Evolutionary conservation across 208 protist genomes (phyloP), one percentile per base, ranked within the genome.

Genomic region (Trypanosoma avium): DNA sequence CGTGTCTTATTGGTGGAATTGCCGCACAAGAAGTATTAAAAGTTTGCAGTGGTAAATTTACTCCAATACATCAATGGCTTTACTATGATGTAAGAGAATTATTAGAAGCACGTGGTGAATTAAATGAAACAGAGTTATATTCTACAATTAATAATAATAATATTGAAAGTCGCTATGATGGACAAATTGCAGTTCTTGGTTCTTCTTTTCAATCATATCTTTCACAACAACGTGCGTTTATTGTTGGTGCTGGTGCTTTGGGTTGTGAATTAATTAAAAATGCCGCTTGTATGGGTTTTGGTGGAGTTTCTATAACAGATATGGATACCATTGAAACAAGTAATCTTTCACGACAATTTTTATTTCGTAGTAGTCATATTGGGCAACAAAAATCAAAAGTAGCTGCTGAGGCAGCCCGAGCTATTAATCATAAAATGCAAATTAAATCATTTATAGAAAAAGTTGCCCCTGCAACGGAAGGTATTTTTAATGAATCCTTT

Each of bases 321-420:
- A 99, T 99, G 97, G 99, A 99, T 74, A 92, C 72, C 0, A 99
- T 99, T 74, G 99, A 99, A 73, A 98, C 97, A 82, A 99, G 95
- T 49, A 99, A 99, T 79, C 83, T 99, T 9, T 99, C 97, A 30
- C 79, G 99, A 36, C 99, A 99, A 88, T 99, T 99, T 77, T 82
- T 99, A 7, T 99, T 99, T 90, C 90, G 98, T 52, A 61, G 84
- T 26, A 80, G 73, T 45, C 97, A 99, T 82, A 95, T 99, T 58
- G 82, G 86, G 42, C 82, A 94, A 46, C 61, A 97, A 22, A 99
- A 99, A 79, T 97, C 97, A 2, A 73, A 84, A 6, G 82, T 88
- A 22, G 99, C 99, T 2, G 95, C 90, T 1, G 77, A 79, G 33
- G 95, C 91, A 6, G 96, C 93, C 17, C 71, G 73, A 38, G 70